Conservation (phyloP, 805 yeast genomes). For the Candida rishiriensis region DNA sequence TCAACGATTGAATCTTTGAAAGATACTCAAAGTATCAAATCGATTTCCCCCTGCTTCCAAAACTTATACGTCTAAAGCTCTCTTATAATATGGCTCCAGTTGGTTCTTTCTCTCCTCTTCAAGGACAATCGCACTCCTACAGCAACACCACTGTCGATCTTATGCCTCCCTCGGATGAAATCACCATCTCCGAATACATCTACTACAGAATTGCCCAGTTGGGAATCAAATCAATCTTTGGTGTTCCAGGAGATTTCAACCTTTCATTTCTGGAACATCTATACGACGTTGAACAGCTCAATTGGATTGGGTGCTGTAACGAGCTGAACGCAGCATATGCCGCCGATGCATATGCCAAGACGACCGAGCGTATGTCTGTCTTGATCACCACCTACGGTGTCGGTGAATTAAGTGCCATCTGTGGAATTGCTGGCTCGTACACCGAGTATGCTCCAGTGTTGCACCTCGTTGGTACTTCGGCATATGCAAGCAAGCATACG, state of each 20-base stretch:
- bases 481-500: conserved; percentile 16
- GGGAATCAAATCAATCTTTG: conserved; percentile 43
- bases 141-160: too few relatives aligned
- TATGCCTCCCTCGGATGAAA: conserved; percentile 3
- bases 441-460: conserved; percentile 43
- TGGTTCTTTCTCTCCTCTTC: too few relatives aligned
- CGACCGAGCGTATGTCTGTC: conserved; percentile 32
- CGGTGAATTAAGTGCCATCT: conserved; percentile 47
- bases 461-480: conserved; percentile 47
- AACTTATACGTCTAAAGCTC: too few relatives aligned
- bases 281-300: conserved; percentile 27
- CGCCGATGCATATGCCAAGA: conserved; percentile 43
- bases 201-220: conserved; percentile 40
- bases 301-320: conserved; percentile 45
- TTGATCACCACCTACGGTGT: conserved; percentile 48
- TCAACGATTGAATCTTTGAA: too few relatives aligned
- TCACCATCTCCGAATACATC: conserved; percentile 40
- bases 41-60: too few relatives aligned
- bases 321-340: conserved; percentile 50
- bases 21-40: too few relatives aligned
- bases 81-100: too few relatives aligned
- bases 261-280: conserved; percentile 44
- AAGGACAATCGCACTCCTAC: too few relatives aligned
- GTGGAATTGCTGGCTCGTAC: conserved; percentile 46
- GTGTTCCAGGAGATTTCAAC: conserved; percentile 62